Base-by-base conservation (phyloP, 768 basidiomycete genomes). In the Lactarius tabidus region DNA sequence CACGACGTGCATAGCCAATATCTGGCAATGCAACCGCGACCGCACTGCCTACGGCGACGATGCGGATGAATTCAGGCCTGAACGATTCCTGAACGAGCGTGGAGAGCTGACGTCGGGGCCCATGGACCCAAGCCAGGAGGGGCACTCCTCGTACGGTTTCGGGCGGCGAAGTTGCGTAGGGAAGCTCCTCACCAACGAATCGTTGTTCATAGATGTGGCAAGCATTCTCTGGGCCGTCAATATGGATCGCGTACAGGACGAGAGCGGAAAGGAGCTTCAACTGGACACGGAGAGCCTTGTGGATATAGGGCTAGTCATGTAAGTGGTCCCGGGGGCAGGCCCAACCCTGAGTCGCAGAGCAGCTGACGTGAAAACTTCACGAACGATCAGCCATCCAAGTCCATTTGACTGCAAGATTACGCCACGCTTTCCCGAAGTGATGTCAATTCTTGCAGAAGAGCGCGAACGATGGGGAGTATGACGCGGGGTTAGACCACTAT, bases 1-100 rank as follows among this genome's bases (percentile, higher is more conserved):
- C 12, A 74, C 77, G 1, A 69, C 75, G 1, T 69, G 76, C 35
- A 62, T 77, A 15, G 69, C 71, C 8, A 77, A 76, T 43, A 10
- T 51, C 26, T 67, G 69, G 63, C 38, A 38, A 7, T 45, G 63
- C 17, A 48, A 65, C 51, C 54, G 57, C 18, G 54, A 65, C 17
- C 41, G 51, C 9, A 48, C 51, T 3, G 17, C 60, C 0, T 72
- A 57, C 29, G 66, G 65, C 15, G 54, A 62, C 6, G 67, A 72
- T 35, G 66, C 67, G 6, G 59, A 63, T 2, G 38, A 45, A 6
- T 72, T 72, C 63, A 31, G 56, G 6, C 72, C 72, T 2, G 66
- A 59, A 5, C 65, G 72, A 17, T 67, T 53, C 55, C 62, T 71
- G 0, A 62, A 64, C 33, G 12, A 60, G 3, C 14, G 51, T 2